A percentile compares a stretch with the other conserved stretches of the same genome.
Evolutionary conservation across 768 basidiomycete species (phyloP).

Genomic region (Kwoniella sp.): DNA sequence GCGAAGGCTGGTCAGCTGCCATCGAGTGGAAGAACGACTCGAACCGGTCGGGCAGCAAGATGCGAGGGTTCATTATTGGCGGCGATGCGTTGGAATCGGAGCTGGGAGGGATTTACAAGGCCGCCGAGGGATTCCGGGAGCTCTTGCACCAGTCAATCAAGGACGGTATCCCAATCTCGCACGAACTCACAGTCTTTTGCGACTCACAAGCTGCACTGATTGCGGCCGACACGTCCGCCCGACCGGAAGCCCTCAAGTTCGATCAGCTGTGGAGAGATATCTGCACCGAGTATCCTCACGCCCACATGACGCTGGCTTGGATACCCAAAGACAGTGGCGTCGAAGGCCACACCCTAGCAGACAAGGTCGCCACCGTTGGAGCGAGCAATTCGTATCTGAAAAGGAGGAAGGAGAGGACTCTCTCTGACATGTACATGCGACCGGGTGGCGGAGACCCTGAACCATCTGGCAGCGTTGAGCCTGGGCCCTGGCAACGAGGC

Average conservation of each 20-base stretch:
- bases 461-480: slow-evolving; percentile 30
- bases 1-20: slow-evolving; percentile 47
- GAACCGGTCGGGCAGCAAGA: slow-evolving; percentile 35
- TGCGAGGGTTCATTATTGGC: slow-evolving; percentile 39
- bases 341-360: slow-evolving; percentile 45
- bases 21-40: slow-evolving; percentile 44
- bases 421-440: slow-evolving; percentile 27
- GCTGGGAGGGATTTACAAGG: slow-evolving; percentile 45
- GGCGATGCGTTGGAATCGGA: slow-evolving; percentile 45
- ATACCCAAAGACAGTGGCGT: slow-evolving; percentile 40
- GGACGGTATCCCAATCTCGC: slow-evolving; percentile 27
- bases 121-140: slow-evolving; percentile 43
- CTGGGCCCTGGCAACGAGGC: slow-evolving; percentile 43
- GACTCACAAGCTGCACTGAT: slow-evolving; percentile 48
- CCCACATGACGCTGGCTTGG: slow-evolving; percentile 47
- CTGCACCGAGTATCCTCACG: slow-evolving; percentile 34
- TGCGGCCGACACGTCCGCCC: slow-evolving; percentile 42
- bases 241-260: slow-evolving; percentile 41
- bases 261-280: slow-evolving; percentile 41
- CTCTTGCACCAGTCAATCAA: slow-evolving; percentile 31
- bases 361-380: slow-evolving; percentile 43
- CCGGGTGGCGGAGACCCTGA: slow-evolving; percentile 32
- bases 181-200: slow-evolving; percentile 46
- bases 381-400: slow-evolving; percentile 46
- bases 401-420: slow-evolving; percentile 30